Evolutionary conservation across 345 rosid genomes (phyloP).

Genomic region (Bretschneidera sinensis): DNA sequence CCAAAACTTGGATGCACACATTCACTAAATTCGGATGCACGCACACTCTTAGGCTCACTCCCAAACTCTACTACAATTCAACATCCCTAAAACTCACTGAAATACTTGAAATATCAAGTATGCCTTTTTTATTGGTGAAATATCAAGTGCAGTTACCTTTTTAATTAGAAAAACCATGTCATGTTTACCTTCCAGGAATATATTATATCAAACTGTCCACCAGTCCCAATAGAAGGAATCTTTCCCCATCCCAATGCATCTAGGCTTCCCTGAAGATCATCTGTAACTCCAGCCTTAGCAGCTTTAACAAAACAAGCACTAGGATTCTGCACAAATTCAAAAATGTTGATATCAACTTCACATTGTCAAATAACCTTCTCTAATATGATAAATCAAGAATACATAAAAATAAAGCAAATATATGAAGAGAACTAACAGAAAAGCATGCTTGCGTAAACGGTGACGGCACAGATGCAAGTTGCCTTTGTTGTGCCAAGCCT

Average conservation of each 20-base stretch:
- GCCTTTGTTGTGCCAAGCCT: constrained; percentile 68
- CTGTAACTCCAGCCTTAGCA: constrained; percentile 64
- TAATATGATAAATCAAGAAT: constrained; percentile 1
- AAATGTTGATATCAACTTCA: not conserved
- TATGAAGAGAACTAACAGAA: constrained; percentile 48
- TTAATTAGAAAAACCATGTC: constrained; percentile 15
- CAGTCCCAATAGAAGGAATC: constrained; percentile 66
- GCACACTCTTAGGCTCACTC: too few species aligned
- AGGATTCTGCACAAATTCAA: constrained; percentile 56
- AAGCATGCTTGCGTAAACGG: constrained; percentile 92
- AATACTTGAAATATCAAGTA: too few species aligned
- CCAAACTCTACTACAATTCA: too few species aligned
- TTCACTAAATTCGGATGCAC: too few species aligned
- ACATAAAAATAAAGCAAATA: not conserved
- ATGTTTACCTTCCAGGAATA: constrained; percentile 53
- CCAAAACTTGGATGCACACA: too few species aligned
- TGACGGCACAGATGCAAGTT: constrained; percentile 48
- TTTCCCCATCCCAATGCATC: constrained; percentile 92
- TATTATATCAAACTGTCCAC: constrained; percentile 67
- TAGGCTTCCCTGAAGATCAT: constrained; percentile 70
- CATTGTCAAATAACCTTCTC: not conserved
- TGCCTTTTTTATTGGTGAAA: too few species aligned
- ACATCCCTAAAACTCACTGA: too few species aligned
- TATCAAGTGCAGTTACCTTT: not conserved
- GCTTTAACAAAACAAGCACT: constrained; percentile 75